Base-by-base conservation (phyloP, 306 rosid genomes). In the Dryas drummondii region DNA sequence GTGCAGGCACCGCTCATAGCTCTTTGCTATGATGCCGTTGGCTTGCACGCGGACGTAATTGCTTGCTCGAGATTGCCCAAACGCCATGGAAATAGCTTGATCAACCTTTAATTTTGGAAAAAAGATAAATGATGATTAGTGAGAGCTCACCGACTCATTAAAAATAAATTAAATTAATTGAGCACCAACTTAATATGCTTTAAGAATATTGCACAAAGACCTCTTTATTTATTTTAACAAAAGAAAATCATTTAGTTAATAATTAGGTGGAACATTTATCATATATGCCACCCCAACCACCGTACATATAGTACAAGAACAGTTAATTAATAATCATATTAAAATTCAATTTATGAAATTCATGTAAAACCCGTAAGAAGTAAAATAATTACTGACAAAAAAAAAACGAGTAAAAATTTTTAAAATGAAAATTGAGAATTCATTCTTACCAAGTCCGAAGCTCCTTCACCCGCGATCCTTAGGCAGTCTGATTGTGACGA, bases 41-140 rank as follows among this genome's bases (percentile, higher is more conserved):
- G 93, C 90, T 86, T 94, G 85, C 72, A 74, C 83, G 49, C 98
- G 84, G 56, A 88, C 88, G 75, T 91, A 94, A 82, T 91, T 91
- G 48, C 68, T 82, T 76, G 77, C 19, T 72, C 91, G 72, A 75
- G 86, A 80, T 27, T 88, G 87, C 42, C 92, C 93, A 66, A 94
- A 94, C 48, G 98, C 94, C 97, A 90, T 88, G 7, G 96, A 91
- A 78, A 94, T 91, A 14, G 96, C 96, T 81, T 94, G 97, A 84
- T 94, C 98, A 56, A 94, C 96, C 98, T 94, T 26, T 81, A 74
- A 71, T 79, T 62, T 65, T 14, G 71, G 42, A 51, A 19, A 32
- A 71, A 67, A 41, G 60, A 1, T 0, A 47, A 42, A 48, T 22
- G 66, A 56, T 75, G 78, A 77, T 76, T 82, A 66, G 73, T 76